phyloP scores from a whole-genome alignment of 768 basidiomycete genomes.

The Collybia sp. region DNA sequence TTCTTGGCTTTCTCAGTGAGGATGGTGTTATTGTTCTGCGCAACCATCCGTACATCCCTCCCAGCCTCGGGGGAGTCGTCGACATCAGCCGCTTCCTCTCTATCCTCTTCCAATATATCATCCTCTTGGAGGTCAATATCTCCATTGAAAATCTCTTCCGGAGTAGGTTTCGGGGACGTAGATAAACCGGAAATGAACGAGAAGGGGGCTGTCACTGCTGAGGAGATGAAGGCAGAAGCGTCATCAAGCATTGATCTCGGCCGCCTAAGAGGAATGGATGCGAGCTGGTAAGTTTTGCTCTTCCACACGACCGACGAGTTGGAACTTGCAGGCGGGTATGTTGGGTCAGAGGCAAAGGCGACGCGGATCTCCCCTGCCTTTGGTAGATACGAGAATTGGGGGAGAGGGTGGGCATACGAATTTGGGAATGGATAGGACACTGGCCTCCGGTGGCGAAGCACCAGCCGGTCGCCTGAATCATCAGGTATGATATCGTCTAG shows the following conservation, averaged over 20 bases:
- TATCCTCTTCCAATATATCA: slow-evolving; percentile 75
- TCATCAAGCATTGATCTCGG: slow-evolving; percentile 69
- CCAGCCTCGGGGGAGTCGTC: slow-evolving; percentile 63
- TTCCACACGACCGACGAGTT: slow-evolving; percentile 45
- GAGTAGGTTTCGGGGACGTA: slow-evolving; percentile 38
- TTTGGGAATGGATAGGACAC: slow-evolving; percentile 78
- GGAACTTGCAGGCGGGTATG: slow-evolving; percentile 41
- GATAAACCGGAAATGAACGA: slow-evolving; percentile 41
- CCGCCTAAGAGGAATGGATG: slow-evolving; percentile 62
- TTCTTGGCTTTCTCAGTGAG: slow-evolving; percentile 26
- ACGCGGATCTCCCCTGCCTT: slow-evolving; percentile 56
- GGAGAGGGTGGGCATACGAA: slow-evolving; percentile 69
- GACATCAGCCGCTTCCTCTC: slow-evolving; percentile 72
- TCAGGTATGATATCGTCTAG: not conserved
- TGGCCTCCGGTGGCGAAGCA: slow-evolving; percentile 74
- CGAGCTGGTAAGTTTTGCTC: slow-evolving; percentile 55
- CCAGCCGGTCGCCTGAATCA: slow-evolving; percentile 53
- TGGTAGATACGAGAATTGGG: slow-evolving; percentile 57
- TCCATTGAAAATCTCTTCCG: slow-evolving; percentile 63
- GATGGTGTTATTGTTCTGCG: slow-evolving; percentile 26
- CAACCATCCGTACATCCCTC: slow-evolving; percentile 52
- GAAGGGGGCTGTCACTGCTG: slow-evolving; percentile 56
- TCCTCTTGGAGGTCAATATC: slow-evolving; percentile 73
- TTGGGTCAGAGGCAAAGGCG: slow-evolving; percentile 58
- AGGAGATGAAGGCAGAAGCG: slow-evolving; percentile 61